A percentile compares a stretch with the other conserved stretches of the same genome.
These are phyloP conservation scores for Taphrina flavorubra DNA, from an alignment of 1,139 yeast species.

Conservation along the genomic window DNA sequence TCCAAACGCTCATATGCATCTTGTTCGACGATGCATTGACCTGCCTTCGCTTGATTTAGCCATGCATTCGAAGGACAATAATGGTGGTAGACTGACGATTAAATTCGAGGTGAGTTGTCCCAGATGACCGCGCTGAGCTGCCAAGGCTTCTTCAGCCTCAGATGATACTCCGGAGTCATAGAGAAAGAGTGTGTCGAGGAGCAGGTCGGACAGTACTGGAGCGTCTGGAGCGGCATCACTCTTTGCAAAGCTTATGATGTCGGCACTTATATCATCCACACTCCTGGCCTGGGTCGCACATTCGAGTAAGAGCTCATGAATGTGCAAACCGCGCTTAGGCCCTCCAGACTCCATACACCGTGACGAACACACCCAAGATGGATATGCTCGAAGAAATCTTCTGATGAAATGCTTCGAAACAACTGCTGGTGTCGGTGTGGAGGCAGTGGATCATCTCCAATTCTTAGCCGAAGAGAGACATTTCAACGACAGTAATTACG, in stretches of 20 bases:
- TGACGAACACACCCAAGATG: neutral
- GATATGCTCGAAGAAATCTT: neutral
- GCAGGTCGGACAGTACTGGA: constrained; percentile 10
- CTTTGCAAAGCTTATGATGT: constrained; percentile 5
- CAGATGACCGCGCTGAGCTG: constrained; percentile 13
- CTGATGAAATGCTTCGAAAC: neutral
- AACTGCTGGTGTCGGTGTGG: neutral
- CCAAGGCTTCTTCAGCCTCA: constrained; percentile 11
- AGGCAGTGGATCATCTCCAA: neutral
- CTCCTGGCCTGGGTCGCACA: constrained; percentile 4
- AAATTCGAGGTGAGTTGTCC: constrained; percentile 17
- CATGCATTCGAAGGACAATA: constrained; percentile 5
- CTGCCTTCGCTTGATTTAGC: constrained; percentile 23
- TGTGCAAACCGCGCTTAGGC: neutral
- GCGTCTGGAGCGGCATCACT: constrained; percentile 26
- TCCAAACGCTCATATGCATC: constrained; percentile 35
- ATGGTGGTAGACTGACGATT: constrained; percentile 24
- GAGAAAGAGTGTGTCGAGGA: constrained; percentile 28
- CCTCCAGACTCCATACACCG: constrained; percentile 11
- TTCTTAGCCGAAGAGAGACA: constrained; percentile 8
- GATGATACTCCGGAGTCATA: constrained; percentile 28
- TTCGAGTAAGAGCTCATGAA: constrained; percentile 13
- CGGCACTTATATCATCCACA: neutral
- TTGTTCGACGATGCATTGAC: constrained; percentile 10
- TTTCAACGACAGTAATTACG: neutral